A percentile compares a stretch with the other conserved stretches of the same genome.
Evolutionary conservation across 2,329 filamentous ascomycete species (phyloP).

Genomic region (Fusarium begoniae): DNA sequence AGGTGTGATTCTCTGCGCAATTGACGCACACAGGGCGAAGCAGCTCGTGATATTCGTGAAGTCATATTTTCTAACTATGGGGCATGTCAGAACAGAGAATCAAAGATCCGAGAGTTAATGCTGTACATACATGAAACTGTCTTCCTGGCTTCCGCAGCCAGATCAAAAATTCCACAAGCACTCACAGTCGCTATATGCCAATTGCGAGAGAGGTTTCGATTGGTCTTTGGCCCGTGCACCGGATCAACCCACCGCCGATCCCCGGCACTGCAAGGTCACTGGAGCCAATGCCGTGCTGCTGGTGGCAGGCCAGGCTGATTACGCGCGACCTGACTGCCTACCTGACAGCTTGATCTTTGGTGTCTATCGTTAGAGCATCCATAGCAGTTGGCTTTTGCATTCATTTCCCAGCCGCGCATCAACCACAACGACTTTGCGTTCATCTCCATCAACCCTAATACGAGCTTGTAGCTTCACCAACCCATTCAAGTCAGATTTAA

Average conservation of each 20-base stretch:
- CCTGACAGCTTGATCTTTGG: constrained; percentile 35
- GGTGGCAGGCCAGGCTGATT: constrained; percentile 40
- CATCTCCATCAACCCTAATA: not conserved
- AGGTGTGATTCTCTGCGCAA: constrained; percentile 29
- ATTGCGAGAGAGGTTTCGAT: constrained; percentile 7
- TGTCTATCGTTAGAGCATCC: constrained; percentile 21
- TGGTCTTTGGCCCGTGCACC: constrained; percentile 30
- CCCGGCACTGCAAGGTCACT: constrained; percentile 21
- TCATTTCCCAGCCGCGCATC: constrained; percentile 4
- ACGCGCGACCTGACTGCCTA: constrained; percentile 46
- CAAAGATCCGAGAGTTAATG: not conserved
- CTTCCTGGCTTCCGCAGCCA: constrained; percentile 17
- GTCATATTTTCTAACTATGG: constrained; percentile 25
- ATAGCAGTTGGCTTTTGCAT: constrained; percentile 25
- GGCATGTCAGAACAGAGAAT: not conserved
- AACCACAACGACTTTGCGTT: not conserved
- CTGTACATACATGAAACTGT: constrained; percentile 17
- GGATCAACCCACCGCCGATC: constrained; percentile 40
- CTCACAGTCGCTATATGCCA: constrained; percentile 1
- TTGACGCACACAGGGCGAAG: constrained; percentile 40
- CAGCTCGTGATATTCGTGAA: constrained; percentile 34
- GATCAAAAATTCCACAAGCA: constrained; percentile 36
- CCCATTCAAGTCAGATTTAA: not conserved
- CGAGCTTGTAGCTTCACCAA: not conserved
- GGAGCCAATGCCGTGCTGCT: constrained; percentile 27